Evolutionary conservation across 1,139 yeast species (phyloP).

Genomic region (Hyphopichia khmerensis): DNA sequence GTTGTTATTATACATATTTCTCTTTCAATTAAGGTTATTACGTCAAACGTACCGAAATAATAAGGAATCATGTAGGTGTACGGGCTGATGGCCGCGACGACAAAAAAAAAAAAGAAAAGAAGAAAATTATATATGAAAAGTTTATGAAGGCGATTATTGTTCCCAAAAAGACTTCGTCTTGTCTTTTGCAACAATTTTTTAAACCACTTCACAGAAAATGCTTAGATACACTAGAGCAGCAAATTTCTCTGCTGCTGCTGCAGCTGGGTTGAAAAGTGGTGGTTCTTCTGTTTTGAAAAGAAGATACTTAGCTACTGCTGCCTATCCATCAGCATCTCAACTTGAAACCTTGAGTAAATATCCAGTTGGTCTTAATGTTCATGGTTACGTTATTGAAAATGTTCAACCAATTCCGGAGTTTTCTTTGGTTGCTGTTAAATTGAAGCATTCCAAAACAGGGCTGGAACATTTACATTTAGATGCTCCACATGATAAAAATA

Average conservation of each 20-base stretch:
- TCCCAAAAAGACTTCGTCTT: neutral
- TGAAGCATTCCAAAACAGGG: slow-evolving; percentile 68
- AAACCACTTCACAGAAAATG: slow-evolving; percentile 1
- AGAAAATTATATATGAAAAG: neutral
- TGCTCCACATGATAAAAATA: slow-evolving; percentile 69
- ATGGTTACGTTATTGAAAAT: slow-evolving; percentile 64
- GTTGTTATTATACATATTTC: too few relatives aligned
- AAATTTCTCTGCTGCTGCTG: neutral
- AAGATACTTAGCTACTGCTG: slow-evolving; percentile 3
- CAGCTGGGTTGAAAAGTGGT: neutral
- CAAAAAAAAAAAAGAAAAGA: neutral
- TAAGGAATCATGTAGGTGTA: neutral
- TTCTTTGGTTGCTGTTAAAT: slow-evolving; percentile 72
- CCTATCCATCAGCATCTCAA: slow-evolving; percentile 11
- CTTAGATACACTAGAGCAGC: slow-evolving; percentile 2
- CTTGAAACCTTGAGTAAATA: slow-evolving; percentile 40
- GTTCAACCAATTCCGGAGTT: slow-evolving; percentile 78
- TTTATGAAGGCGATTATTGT: neutral
- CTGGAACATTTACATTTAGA: slow-evolving; percentile 84
- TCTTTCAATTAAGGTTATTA: too few relatives aligned
- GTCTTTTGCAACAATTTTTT: neutral
- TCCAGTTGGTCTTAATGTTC: slow-evolving; percentile 59
- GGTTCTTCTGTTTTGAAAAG: neutral
- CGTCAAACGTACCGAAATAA: neutral
- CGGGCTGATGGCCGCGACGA: too few relatives aligned